Conservation (phyloP, 2,329 filamentous ascomycete species). For the Colletotrichum tabaci region DNA sequence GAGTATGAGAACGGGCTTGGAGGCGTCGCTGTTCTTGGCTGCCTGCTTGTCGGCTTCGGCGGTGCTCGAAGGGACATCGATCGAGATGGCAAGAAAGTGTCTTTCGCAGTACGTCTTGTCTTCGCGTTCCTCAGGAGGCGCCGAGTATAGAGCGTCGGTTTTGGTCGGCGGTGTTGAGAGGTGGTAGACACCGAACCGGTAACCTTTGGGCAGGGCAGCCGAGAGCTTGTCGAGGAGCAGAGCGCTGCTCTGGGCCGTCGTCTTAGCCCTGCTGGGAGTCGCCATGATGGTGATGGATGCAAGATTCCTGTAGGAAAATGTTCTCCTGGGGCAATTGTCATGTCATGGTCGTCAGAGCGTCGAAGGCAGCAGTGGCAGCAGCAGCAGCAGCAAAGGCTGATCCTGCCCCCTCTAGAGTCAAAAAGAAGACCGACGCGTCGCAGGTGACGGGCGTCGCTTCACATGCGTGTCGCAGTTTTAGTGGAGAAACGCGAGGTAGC, state of each 20-base stretch:
- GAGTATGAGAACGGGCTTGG: conserved; percentile 77
- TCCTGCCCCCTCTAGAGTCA: background rate
- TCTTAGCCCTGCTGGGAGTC: conserved; percentile 28
- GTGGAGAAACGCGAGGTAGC: conserved; percentile 18
- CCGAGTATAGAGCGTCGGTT: conserved; percentile 83
- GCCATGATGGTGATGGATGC: conserved; percentile 45
- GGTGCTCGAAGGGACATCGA: conserved; percentile 51
- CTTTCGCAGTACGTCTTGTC: conserved; percentile 89
- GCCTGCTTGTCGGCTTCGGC: conserved; percentile 14
- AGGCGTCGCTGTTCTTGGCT: conserved; percentile 33
- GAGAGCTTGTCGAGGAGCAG: conserved; percentile 59
- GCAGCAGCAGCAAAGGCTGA: background rate
- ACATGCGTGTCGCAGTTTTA: conserved; percentile 28
- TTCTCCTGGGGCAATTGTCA: background rate
- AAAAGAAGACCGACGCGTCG: conserved; percentile 29
- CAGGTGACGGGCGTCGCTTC: conserved; percentile 7
- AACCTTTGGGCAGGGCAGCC: conserved; percentile 66
- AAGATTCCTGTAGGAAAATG: background rate
- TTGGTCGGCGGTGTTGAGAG: conserved; percentile 86
- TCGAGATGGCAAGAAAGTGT: conserved; percentile 77
- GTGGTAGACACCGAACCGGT: conserved; percentile 82
- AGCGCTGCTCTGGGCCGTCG: conserved; percentile 47
- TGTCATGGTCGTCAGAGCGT: conserved; percentile 14
- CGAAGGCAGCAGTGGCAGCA: background rate
- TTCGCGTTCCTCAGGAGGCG: conserved; percentile 78